Evolutionary conservation across 2,329 filamentous ascomycete species (phyloP), one percentile per base, ranked within the genome.

Genomic region (Boeremia exigua): DNA sequence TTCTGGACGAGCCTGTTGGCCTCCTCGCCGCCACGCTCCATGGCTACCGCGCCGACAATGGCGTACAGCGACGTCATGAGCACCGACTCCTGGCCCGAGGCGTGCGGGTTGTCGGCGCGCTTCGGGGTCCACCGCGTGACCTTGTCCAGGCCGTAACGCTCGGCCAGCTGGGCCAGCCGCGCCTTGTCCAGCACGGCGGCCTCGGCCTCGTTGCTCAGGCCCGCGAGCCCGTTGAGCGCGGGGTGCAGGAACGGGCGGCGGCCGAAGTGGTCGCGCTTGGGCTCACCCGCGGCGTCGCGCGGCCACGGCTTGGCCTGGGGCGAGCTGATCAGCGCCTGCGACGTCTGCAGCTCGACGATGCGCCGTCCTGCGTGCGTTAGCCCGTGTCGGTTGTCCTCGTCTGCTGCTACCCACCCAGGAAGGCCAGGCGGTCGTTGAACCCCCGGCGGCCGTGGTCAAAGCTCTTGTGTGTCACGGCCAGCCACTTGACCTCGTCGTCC

Each of bases 391-490:
- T n/a, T n/a, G n/a, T n/a, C n/a, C n/a, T n/a, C n/a, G n/a, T n/a
- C n/a, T n/a, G n/a, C n/a, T n/a, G n/a, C n/a, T n/a, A 70, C 80
- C 56, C 84, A 96, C 92, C 94, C 49, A 96, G 80, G 71, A 91
- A 92, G n/a, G 92, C 91, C 76, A 99, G 80, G 60, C 91, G 86
- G 70, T 97, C 94, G 75, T 99, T 99, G 79, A 94, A 96, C 1
- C 94, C 94, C 81, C 93, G 88, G 70, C 92, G 84, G 48, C 93
- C 95, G 72, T 98, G 92, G 74, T 99, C 94, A 72, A 96, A 98
- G 78, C 92, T 97, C 85, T 98, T 98, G 77, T 98, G 95, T 63
- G 95, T 99, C 52, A 99, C 86, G 28, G 93, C 93, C 70, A 98
- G 81, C 95, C 95, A 99, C 80, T 97, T 98, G 59, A 95, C 82